Base-by-base conservation (phyloP, 192 early-diverging fungal species). In the Dissophora ornata region DNA sequence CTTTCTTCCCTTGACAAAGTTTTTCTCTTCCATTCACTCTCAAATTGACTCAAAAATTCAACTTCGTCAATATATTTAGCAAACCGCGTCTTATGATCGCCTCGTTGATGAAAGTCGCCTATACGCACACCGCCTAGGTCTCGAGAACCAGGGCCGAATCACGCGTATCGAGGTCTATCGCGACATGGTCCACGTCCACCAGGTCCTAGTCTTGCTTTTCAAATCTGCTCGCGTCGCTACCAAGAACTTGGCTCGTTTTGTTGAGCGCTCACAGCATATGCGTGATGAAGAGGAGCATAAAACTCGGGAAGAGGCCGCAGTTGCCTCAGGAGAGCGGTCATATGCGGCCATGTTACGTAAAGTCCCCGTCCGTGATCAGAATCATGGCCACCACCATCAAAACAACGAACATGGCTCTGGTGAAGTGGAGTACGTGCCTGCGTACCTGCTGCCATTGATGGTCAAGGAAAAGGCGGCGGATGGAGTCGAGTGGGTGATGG, bases 141-240 rank as follows among this genome's bases (percentile, higher is more conserved):
- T 67, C 18, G 73, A 64, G 3, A 60, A 65, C 24, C 38, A 46
- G 3, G 26, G 48, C 12, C 48, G 61, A 28, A 30, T 33, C 15
- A 59, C 62, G 16, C 57, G 73, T 9, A 12, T 67, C 0, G 73
- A 77, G 30, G 34, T 77, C 3, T 77, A 67, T 26, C 57, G 38
- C 11, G 73, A 77, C 22, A 60, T 62, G 64, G 73, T 77, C 12
- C 73, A 77, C 24, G 73, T 77, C 13, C 64, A 67, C 33, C 73
- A 67, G 24, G 67, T 56, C 24, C 67, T 77, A 45, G 73, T 67
- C 52, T 77, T 77, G 49, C 34, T 77, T 28, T 64, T 64, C 19
- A 62, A 57, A 53, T 64, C 73, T 0, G 46, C n/a, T n/a, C n/a
- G 41, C 12, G 19, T 62, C 24, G 73, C 73, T 0, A 19, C 67